Percentiles rank a stretch among this genome's conserved stretches.
phyloP scores from a whole-genome alignment of 768 basidiomycete genomes.

The Tricholoma terreum region DNA sequence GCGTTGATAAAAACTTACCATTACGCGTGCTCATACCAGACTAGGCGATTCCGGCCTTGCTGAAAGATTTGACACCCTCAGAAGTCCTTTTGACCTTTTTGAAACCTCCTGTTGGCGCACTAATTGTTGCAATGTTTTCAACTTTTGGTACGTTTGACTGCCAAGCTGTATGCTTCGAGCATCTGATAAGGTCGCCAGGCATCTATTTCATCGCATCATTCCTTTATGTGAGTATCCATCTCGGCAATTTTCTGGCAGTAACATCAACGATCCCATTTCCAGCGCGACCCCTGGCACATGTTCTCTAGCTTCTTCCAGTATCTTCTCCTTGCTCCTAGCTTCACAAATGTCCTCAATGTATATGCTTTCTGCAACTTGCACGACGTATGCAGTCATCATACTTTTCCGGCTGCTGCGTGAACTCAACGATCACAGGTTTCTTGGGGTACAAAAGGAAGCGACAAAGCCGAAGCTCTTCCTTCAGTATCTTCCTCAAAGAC shows the following conservation, averaged over 20 bases:
- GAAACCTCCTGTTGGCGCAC: slow-evolving; percentile 69
- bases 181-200: slow-evolving; percentile 33
- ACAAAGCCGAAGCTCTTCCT: slow-evolving; percentile 90
- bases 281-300: slow-evolving; percentile 99
- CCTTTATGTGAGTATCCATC: slow-evolving; percentile 63
- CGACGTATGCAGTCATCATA: slow-evolving; percentile 50
- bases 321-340: slow-evolving; percentile 84
- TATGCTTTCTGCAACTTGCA: slow-evolving; percentile 98
- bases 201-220: slow-evolving; percentile 84
- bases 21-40: not conserved
- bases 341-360: slow-evolving; percentile 93
- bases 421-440: slow-evolving; percentile 50
- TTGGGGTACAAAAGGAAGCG: slow-evolving; percentile 95
- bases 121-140: slow-evolving; percentile 85
- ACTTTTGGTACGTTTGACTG: slow-evolving; percentile 62
- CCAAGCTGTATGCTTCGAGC: not conserved
- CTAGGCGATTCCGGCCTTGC: slow-evolving; percentile 50
- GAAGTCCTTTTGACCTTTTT: slow-evolving; percentile 63
- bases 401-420: not conserved
- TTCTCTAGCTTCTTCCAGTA: slow-evolving; percentile 93
- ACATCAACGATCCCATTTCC: slow-evolving; percentile 1
- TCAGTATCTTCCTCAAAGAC: slow-evolving; percentile 83
- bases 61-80: slow-evolving; percentile 46
- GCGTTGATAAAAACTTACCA: slow-evolving; percentile 17
- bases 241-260: not conserved